Evolutionary conservation across 2,329 filamentous ascomycete species (phyloP).

Genomic region (Fusarium sarcochroum): DNA sequence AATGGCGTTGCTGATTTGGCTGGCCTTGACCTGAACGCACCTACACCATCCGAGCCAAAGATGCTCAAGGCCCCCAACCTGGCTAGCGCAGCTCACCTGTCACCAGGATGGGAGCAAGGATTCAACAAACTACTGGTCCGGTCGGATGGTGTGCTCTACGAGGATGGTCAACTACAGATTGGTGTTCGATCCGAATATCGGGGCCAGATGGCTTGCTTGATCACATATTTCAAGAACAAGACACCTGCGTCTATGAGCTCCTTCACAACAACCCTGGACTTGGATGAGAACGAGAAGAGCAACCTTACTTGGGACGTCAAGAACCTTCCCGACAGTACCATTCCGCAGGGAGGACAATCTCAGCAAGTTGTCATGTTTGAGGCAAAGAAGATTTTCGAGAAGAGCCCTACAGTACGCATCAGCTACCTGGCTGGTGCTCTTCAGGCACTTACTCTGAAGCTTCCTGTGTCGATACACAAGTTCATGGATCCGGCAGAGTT

Average conservation of each 20-base stretch:
- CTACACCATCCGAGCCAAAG: conserved; percentile 70
- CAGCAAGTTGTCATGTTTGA: conserved; percentile 98
- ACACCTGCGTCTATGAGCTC: conserved; percentile 86
- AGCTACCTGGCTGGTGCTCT: conserved; percentile 94
- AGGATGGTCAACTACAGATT: conserved; percentile 94
- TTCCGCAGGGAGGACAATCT: conserved; percentile 81
- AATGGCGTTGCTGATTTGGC: conserved; percentile 77
- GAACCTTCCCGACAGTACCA: conserved; percentile 85
- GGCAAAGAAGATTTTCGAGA: conserved; percentile 82
- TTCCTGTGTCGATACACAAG: conserved; percentile 91
- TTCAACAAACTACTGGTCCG: conserved; percentile 86
- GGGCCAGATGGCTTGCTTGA: conserved; percentile 94
- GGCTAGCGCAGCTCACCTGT: conserved; percentile 91
- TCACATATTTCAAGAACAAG: conserved; percentile 97
- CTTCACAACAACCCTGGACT: conserved; percentile 93
- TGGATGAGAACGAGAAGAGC: conserved; percentile 75
- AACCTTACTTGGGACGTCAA: conserved; percentile 89
- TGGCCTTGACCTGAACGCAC: conserved; percentile 82
- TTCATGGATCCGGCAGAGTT: conserved; percentile 96
- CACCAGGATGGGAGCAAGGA: conserved; percentile 93
- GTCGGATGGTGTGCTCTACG: conserved; percentile 90
- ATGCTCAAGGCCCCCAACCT: conserved; percentile 81
- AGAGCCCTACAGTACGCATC: conserved; percentile 91
- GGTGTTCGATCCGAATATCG: conserved; percentile 95
- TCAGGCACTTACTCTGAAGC: conserved; percentile 90